Evolutionary conservation across 306 rosid genomes (phyloP).

Genomic region (Gynostemma pentaphyllum): DNA sequence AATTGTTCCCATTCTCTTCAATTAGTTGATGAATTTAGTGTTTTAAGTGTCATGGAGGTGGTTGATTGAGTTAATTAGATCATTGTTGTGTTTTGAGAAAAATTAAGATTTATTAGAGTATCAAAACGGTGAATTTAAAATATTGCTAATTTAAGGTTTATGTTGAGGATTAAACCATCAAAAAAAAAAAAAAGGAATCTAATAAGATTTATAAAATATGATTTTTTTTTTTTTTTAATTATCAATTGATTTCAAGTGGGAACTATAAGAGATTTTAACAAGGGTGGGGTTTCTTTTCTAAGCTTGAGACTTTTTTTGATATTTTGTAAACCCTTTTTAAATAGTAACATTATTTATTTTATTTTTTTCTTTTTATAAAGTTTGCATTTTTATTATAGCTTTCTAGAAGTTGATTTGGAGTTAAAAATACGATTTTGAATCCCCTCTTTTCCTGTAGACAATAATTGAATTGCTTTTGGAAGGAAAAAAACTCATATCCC

Average conservation of each 20-base stretch:
- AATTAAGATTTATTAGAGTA: no score
- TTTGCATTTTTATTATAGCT: background rate
- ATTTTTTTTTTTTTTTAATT: no score
- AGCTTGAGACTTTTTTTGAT: background rate
- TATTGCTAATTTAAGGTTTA: no score
- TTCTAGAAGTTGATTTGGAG: conserved; percentile 1
- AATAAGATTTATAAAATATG: no score
- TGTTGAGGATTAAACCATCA: no score
- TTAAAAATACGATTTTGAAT: background rate
- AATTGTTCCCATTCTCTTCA: background rate
- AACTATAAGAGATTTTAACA: background rate
- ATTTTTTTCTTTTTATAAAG: background rate
- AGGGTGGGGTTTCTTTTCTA: background rate
- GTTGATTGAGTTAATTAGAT: no score
- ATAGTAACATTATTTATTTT: background rate
- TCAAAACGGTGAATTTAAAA: no score
- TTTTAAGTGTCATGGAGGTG: no score
- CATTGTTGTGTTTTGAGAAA: no score
- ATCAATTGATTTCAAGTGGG: no score
- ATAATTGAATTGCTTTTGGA: background rate
- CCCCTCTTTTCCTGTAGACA: background rate
- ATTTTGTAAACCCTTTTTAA: background rate
- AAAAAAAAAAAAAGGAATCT: no score
- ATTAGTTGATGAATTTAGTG: background rate
- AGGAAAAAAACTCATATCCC: background rate